Evolutionary conservation across 495 filamentous ascomycete species (phyloP), one percentile per base, ranked within the genome.

Genomic region (Annulohypoxylon stygium): DNA sequence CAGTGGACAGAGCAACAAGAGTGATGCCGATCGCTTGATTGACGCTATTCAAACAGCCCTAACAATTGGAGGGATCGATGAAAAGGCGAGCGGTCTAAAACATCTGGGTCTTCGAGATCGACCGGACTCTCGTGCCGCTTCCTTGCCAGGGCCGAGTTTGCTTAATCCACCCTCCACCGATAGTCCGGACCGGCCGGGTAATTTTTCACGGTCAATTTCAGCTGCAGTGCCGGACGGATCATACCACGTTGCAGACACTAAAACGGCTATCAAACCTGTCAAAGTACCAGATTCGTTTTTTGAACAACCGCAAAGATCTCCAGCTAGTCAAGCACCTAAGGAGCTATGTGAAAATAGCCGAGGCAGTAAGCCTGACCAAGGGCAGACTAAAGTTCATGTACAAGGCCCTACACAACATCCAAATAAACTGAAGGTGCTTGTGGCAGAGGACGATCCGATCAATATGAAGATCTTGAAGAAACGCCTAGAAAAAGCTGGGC

Each of bases 371-470:
- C 73, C 20, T 26, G 65, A 71, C 4, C 66, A 61, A 18, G 54
- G 20, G 23, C 23, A 48, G 57, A 23, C 61, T 11, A 34, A 50
- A 16, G 47, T 67, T 25, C 50, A 16, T 1, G 60, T 25, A 18
- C 37, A 23, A 20, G 14, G 26, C 25, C 16, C 55, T 18, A 11
- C 36, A 18, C 53, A 26, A n/a, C 53, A 59, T 12, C 71, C 71
- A 12, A 67, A 80, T 12, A 83, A 88, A 20, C 83, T 95, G 30
- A 86, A 85, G 33, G 88, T 97, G 2, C 83, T 97, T 16, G 88
- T 97, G 8, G 95, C 95, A 0, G 95, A 98, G 78, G 95, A 98
- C 72, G 95, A 98, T 74, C 94, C 94, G 0, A 88, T 97, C 74
- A 98, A 98, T 71, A 92, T 92, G 79, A 94, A 90, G 73, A 95